phyloP scores from a whole-genome alignment of 345 rosid species.

The Trapa incisa region DNA sequence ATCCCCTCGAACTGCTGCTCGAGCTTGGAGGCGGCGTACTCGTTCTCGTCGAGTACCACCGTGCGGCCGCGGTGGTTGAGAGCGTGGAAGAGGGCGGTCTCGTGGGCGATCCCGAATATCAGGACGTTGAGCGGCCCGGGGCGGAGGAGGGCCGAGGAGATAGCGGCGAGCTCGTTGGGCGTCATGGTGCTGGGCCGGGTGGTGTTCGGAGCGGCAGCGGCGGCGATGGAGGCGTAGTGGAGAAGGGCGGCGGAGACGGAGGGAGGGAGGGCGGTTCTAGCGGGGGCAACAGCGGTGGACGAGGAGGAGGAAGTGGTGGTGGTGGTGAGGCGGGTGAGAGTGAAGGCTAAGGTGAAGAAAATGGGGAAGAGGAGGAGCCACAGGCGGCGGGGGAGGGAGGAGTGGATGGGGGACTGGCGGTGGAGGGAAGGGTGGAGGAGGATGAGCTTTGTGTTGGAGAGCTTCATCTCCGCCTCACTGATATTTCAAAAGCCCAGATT shows the following conservation, averaged over 20 bases:
- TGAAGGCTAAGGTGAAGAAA: slow-evolving; percentile 64
- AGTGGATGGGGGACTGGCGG: slow-evolving; percentile 21
- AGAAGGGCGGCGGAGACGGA: slow-evolving; percentile 54
- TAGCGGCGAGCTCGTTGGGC: slow-evolving; percentile 44
- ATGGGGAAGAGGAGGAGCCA: slow-evolving; percentile 44
- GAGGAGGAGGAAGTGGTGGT: slow-evolving; percentile 11
- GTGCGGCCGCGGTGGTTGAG: slow-evolving; percentile 60
- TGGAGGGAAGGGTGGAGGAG: slow-evolving; percentile 61
- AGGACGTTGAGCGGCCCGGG: slow-evolving; percentile 44
- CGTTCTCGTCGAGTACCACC: slow-evolving; percentile 65
- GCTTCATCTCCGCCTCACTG: slow-evolving; percentile 12
- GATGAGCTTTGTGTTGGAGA: slow-evolving; percentile 52
- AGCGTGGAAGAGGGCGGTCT: slow-evolving; percentile 74
- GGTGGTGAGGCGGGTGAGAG: slow-evolving; percentile 41
- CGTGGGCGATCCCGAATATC: slow-evolving; percentile 70
- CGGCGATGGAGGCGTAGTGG: slow-evolving; percentile 48
- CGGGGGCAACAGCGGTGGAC: slow-evolving; percentile 10
- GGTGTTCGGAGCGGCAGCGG: slow-evolving; percentile 21
- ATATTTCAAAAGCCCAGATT: too few relatives aligned
- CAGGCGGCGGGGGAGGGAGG: slow-evolving; percentile 29
- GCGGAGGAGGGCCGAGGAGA: slow-evolving; percentile 33
- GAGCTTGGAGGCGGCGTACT: slow-evolving; percentile 44
- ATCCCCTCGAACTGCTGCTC: slow-evolving; percentile 49
- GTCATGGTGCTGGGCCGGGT: slow-evolving; percentile 29
- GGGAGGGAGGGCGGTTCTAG: slow-evolving; percentile 20